Evolutionary conservation across 1,284 basidiomycete genomes (phyloP).

Genomic region (Trichosporon sp.): DNA sequence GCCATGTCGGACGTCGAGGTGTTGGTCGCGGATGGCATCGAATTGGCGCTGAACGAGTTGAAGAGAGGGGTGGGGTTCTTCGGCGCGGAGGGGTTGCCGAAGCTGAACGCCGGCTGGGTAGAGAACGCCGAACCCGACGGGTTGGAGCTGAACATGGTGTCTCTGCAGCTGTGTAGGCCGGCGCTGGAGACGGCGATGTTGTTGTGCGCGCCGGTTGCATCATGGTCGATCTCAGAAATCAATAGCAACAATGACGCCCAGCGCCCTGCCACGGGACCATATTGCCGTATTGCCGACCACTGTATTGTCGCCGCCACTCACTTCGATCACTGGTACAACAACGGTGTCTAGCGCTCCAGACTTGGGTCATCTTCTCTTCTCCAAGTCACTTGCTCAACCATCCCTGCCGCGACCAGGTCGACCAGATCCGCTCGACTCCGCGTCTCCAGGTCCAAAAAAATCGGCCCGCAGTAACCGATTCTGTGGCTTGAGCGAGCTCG

Average conservation of each 20-base stretch:
- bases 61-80: conserved; percentile 20
- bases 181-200: not conserved
- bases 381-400: not conserved
- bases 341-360: not conserved
- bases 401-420: not conserved
- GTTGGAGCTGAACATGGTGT: conserved; percentile 12
- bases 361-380: not conserved
- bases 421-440: not conserved
- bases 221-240: not conserved
- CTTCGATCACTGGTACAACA: conserved; percentile 1
- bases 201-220: not conserved
- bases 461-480: not conserved
- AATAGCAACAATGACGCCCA: conserved; percentile 5
- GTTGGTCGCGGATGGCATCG: not conserved
- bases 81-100: conserved; percentile 9
- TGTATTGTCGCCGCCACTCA: conserved; percentile 1
- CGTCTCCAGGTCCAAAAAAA: not conserved
- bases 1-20: conserved; percentile 5
- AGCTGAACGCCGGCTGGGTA: conserved; percentile 12
- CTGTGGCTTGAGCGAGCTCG: not conserved
- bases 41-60: conserved; percentile 16
- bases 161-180: not conserved
- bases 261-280: not conserved
- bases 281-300: not conserved
- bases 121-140: conserved; percentile 12